phyloP scores from a whole-genome alignment of 805 yeast genomes.

The Metschnikowia henanensis region DNA sequence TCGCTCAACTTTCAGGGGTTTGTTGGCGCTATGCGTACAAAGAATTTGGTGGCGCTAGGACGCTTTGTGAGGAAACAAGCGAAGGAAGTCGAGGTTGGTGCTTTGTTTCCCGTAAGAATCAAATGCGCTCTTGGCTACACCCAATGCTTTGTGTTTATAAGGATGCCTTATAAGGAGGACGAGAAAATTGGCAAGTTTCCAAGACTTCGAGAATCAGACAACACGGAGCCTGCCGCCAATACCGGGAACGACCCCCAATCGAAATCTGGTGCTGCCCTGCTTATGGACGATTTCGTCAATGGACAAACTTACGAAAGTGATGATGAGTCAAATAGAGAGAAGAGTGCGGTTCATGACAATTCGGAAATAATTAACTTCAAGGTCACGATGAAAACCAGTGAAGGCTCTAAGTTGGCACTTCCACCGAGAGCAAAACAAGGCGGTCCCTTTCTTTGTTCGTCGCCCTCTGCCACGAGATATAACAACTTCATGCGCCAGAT shows the following conservation, averaged over 20 bases:
- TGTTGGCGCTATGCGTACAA: slow-evolving; percentile 51
- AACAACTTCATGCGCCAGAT: slow-evolving; percentile 13
- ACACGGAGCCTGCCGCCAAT: too few species aligned
- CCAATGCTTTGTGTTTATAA: slow-evolving; percentile 48
- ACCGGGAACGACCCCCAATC: too few species aligned
- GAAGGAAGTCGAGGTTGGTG: slow-evolving; percentile 51
- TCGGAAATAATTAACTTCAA: slow-evolving; percentile 17
- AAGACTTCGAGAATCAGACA: too few species aligned
- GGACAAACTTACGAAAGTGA: slow-evolving; percentile 25
- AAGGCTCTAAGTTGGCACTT: slow-evolving; percentile 20
- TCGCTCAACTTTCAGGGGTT: slow-evolving; percentile 32
- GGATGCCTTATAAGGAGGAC: slow-evolving; percentile 77
- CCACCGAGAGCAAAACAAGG: slow-evolving; percentile 9
- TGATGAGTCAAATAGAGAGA: slow-evolving; percentile 6
- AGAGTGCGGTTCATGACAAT: neutral
- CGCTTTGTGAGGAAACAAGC: slow-evolving; percentile 56
- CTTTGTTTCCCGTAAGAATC: slow-evolving; percentile 47
- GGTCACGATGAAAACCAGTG: slow-evolving; percentile 17
- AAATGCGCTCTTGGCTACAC: slow-evolving; percentile 12
- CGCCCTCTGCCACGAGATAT: slow-evolving; percentile 34
- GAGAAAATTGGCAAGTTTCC: slow-evolving; percentile 59
- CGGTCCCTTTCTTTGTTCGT: slow-evolving; percentile 24
- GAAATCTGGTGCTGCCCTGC: too few species aligned
- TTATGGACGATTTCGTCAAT: slow-evolving; percentile 36
- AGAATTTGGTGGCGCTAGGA: slow-evolving; percentile 54